Evolutionary conservation across 441 rosid genomes (phyloP), one percentile per base, ranked within the genome.

Genomic region (Pelargonium myrrhifolium): DNA sequence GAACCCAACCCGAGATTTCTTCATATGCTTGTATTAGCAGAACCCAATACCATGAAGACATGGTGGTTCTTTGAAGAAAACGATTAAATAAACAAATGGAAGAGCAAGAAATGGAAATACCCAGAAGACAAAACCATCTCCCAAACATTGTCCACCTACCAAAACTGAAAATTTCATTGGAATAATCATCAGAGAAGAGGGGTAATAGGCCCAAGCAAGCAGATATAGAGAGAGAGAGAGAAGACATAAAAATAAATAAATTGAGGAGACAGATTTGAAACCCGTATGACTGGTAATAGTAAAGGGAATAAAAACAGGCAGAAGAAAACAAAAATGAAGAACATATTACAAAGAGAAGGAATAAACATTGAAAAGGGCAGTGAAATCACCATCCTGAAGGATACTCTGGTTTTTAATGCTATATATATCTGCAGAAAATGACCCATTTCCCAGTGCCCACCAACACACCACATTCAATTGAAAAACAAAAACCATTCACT

Each of bases 301-400:
- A 66, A 67, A 60, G 24, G 76, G 75, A 76, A 76, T 59, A 72
- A 71, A 69, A 67, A 70, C 82, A 77, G 75, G 72, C 43, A 78
- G 83, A 79, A 83, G 74, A 80, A 77, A 78, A 81, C 83, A 82
- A 82, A 79, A 80, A 62, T 71, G 72, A 77, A 78, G 76, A 80
- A 78, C 75, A 79, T 77, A 73, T 75, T 76, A 81, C 86, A 85
- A 86, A 81, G 84, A 45, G 85, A 88, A 87, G 87, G 96, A 93
- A 92, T 89, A 85, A 89, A 86, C 95, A 81, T 86, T 86, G 90
- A 85, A 87, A 89, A 81, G 88, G 81, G 88, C 82, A 89, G 93
- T 83, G 80, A 86, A 84, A 86, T 85, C 90, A 83, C 87, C 72
- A 82, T 84, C 93, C 51, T 68, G 66, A 71, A 79, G 74, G 75